Base-by-base conservation (phyloP, 768 basidiomycete genomes). In the Tulasnella sp. region DNA sequence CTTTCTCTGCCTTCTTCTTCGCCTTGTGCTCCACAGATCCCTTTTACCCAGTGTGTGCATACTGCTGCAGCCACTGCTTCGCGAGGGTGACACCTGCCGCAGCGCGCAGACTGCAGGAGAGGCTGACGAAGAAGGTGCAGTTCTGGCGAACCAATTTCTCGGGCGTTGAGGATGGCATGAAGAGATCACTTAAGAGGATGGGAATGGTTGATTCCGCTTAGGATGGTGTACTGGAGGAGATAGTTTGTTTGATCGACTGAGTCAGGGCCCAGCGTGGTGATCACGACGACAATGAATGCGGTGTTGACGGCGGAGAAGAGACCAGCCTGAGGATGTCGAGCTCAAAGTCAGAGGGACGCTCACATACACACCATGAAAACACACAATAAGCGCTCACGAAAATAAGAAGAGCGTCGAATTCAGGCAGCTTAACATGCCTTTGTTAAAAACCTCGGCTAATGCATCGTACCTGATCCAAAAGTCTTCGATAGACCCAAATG, bases 241-340 rank as follows among this genome's bases (percentile, higher is more conserved):
- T 15, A 10, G 41, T 53, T 53, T 4, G 51, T 53, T 41, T 53
- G 21, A 21, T 53, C 29, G 11, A 41, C 22, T 3, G 51, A 21
- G 19, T 53, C 17, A 21, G 51, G 29, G 19, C 17, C 22, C 9
- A 41, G 31, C 5, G 30, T 22, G 12, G 7, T 22, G 8, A 53
- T 29, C 4, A 41, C 17, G 12, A 53, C 17, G 21, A 21, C 10
- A 17, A 53, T 53, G 22, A 53, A 53, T 2, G 51, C 51, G 19
- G 51, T 53, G n/a, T 53, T 53, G 1, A 53, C 30, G 30, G 29
- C 51, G 4, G 51, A 53, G 30, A 53, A 53, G n/a, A 53, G 30
- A 41, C 51, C 51, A 9, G 51, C 51, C 51, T 53, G n/a, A n/a
- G n/a, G n/a, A n/a, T n/a, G 5, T 15, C 7, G 15, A 15, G 5